phyloP scores from a whole-genome alignment of 1,139 yeast genomes.

The Debaryomyces robertsiae region DNA sequence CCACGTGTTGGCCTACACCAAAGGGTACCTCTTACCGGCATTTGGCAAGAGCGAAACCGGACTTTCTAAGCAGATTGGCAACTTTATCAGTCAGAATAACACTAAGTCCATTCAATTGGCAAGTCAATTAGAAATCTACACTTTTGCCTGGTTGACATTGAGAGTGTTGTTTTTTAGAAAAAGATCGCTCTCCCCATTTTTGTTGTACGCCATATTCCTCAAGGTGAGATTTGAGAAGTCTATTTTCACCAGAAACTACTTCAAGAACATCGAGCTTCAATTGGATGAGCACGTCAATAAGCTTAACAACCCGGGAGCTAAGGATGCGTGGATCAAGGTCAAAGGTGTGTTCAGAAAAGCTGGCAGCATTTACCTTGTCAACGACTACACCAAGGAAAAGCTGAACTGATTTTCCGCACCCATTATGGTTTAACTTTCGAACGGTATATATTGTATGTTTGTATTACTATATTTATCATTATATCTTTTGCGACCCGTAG shows the following conservation, averaged over 20 bases:
- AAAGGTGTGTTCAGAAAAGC: constrained; percentile 49
- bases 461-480: constrained; percentile 3
- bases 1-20: constrained; percentile 60
- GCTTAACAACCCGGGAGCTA: constrained; percentile 62
- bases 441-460: constrained; percentile 3
- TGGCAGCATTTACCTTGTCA: constrained; percentile 35
- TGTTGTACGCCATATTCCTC: constrained; percentile 64
- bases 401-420: constrained; percentile 4
- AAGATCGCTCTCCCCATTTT: constrained; percentile 63
- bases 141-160: constrained; percentile 51
- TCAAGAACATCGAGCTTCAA: constrained; percentile 71
- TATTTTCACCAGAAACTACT: constrained; percentile 67
- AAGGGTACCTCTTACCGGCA: constrained; percentile 68
- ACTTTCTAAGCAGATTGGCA: constrained; percentile 44
- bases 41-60: constrained; percentile 50
- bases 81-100: constrained; percentile 64
- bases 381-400: constrained; percentile 38
- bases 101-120: constrained; percentile 72
- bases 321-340: constrained; percentile 60
- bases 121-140: constrained; percentile 65
- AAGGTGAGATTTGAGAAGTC: constrained; percentile 81
- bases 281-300: constrained; percentile 64
- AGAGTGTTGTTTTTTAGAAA: constrained; percentile 63
- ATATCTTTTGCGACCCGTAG: neutral
- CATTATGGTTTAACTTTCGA: neutral